Base-by-base conservation (phyloP, 2,329 filamentous ascomycete species). In the Fusarium mangiferae region DNA sequence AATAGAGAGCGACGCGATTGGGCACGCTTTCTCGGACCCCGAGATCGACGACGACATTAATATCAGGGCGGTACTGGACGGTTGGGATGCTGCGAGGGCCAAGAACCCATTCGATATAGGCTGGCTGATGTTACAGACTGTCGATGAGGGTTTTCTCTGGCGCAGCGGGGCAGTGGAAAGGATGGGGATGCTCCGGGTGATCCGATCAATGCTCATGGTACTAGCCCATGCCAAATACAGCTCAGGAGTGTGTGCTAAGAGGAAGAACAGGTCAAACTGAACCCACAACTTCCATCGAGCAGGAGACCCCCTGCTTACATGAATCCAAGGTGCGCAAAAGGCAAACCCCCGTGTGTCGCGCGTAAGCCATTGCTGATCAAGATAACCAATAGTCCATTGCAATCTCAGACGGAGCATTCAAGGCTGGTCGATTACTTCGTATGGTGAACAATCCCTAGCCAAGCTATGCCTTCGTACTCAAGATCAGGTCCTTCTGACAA, bases 381-480 rank as follows among this genome's bases (percentile, higher is more conserved):
- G 4, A 12, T 13, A 5, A 6, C 10, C 12, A 30, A 49, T 0
- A 49, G 46, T n/a, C 3, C 13, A 13, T 9, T 49, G 7, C 46
- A 49, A 18, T 13, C 22, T 9, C 46, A 33, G 5, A 33, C 24
- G 5, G 22, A n/a, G 0, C 46, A 49, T 3, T 9, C 46, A 49
- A 49, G 46, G 2, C 46, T 49, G 7, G 15, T 49, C 1, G 28
- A 49, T 13, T 49, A 33, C 46, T 49, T 49, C 1, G 46, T 49
- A 33, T 49, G 28, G 28, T 49, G 5, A 49, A 7, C 3, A n/a
- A 13, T 1, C 22, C 28, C 10, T 0, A 22, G 20, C 45, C 14
- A n/a, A 5, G 17, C 11, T 9, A 5, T 20, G 0, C 14, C 6
- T 17, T 5, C 9, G 30, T 3, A 3, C 26, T n/a, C 1, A 17